Evolutionary conservation across 305 asterid genomes (phyloP).

Genomic region (Fraxinus floribunda): DNA sequence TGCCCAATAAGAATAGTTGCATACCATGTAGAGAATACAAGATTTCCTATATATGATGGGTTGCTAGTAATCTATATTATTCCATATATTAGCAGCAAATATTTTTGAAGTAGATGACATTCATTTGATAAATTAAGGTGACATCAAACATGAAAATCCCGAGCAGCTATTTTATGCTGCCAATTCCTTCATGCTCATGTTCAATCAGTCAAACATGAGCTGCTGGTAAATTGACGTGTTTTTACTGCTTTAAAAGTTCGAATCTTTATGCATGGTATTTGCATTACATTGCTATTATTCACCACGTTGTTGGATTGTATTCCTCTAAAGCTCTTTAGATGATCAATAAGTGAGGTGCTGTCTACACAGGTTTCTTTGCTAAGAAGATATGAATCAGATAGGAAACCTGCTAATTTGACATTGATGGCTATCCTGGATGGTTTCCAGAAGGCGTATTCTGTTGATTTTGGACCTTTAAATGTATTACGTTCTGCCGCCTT

Average conservation of each 20-base stretch:
- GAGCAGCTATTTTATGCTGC: background rate
- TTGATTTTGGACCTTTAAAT: slow-evolving; percentile 80
- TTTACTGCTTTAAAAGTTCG: background rate
- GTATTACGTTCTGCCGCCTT: slow-evolving; percentile 81
- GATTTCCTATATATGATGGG: background rate
- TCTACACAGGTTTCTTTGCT: slow-evolving; percentile 55
- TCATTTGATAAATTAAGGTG: background rate
- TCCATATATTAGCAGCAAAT: background rate
- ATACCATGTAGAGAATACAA: background rate
- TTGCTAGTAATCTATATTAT: background rate
- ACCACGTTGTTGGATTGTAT: background rate
- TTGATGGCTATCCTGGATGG: slow-evolving; percentile 93
- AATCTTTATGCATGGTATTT: background rate
- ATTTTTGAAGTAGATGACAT: background rate
- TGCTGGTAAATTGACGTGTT: background rate
- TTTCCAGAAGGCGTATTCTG: slow-evolving; percentile 83
- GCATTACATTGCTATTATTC: background rate
- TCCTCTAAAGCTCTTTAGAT: background rate
- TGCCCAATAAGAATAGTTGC: background rate
- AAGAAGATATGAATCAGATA: slow-evolving; percentile 76
- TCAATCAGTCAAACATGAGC: background rate
- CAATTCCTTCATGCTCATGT: background rate
- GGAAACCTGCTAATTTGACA: slow-evolving; percentile 70
- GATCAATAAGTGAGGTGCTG: background rate
- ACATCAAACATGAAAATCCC: background rate